phyloP scores from a whole-genome alignment of 177 flowering plant species.

The Vitis hybrid region DNA sequence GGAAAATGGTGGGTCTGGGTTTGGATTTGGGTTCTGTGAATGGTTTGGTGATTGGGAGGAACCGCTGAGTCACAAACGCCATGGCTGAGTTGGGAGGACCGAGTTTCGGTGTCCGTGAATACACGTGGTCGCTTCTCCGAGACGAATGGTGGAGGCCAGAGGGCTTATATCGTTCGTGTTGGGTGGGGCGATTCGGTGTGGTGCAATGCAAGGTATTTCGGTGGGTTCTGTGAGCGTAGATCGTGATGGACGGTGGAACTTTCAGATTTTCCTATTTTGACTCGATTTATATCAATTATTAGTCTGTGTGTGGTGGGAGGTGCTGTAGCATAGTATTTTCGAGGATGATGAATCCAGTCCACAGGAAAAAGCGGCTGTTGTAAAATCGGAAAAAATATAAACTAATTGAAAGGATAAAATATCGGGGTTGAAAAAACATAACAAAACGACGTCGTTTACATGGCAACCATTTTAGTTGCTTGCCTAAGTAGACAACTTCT shows the following conservation, averaged over 20 bases:
- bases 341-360: no score
- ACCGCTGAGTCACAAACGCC: conserved; percentile 27
- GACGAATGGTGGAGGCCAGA: not conserved
- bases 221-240: not conserved
- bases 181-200: not conserved
- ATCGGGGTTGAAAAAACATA: no score
- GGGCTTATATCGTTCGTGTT: not conserved
- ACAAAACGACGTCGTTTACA: no score
- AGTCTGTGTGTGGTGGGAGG: no score
- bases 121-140: conserved; percentile 8
- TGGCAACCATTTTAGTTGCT: no score
- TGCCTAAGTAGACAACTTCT: no score
- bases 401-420: no score
- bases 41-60: conserved; percentile 27
- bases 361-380: no score
- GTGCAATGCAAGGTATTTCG: not conserved
- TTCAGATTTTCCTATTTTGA: conserved; percentile 3
- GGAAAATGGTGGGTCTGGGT: not conserved
- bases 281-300: no score
- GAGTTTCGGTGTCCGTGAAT: not conserved
- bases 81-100: conserved; percentile 23
- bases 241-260: conserved; percentile 35
- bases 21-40: conserved; percentile 14
- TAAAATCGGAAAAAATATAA: no score
- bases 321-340: no score